These are phyloP conservation scores for Pseudonitzschia multiseries DNA, from an alignment of 108 stramenopile species.

Conservation along the genomic window DNA sequence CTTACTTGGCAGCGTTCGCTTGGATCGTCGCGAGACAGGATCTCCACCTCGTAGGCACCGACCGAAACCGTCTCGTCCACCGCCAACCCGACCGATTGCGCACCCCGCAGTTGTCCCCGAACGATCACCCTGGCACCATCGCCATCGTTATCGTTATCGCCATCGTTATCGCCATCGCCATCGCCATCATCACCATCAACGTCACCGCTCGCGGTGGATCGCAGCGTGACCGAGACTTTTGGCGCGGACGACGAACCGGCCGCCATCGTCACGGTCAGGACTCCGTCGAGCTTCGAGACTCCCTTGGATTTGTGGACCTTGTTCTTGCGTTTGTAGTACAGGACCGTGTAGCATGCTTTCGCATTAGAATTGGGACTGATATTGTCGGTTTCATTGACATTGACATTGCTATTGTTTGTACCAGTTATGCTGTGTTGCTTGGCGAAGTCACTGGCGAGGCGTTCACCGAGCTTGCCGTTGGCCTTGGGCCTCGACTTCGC, in stretches of 20 bases:
- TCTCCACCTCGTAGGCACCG: slow-evolving; percentile 42
- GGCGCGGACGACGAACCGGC: neutral
- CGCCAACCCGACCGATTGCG: neutral
- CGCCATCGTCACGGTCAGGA: slow-evolving; percentile 13
- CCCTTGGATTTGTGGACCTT: slow-evolving; percentile 71
- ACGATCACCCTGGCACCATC: no score
- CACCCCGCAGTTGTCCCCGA: neutral
- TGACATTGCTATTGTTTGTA: no score
- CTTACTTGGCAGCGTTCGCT: no score
- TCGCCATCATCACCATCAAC: neutral
- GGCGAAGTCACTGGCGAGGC: no score
- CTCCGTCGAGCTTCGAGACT: slow-evolving; percentile 57
- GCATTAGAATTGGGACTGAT: neutral
- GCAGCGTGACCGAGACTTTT: slow-evolving; percentile 17
- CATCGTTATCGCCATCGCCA: no score
- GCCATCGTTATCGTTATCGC: no score
- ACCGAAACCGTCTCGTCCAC: slow-evolving; percentile 35
- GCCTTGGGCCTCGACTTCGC: no score
- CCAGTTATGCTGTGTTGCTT: no score
- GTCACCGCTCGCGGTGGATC: neutral
- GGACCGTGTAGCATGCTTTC: slow-evolving; percentile 39
- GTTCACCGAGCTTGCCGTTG: no score
- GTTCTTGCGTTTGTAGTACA: slow-evolving; percentile 73
- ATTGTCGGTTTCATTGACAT: neutral
- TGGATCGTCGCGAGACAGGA: slow-evolving; percentile 7